Conservation (phyloP, 2,329 filamentous ascomycete species). For the Talaromyces sp. region DNA sequence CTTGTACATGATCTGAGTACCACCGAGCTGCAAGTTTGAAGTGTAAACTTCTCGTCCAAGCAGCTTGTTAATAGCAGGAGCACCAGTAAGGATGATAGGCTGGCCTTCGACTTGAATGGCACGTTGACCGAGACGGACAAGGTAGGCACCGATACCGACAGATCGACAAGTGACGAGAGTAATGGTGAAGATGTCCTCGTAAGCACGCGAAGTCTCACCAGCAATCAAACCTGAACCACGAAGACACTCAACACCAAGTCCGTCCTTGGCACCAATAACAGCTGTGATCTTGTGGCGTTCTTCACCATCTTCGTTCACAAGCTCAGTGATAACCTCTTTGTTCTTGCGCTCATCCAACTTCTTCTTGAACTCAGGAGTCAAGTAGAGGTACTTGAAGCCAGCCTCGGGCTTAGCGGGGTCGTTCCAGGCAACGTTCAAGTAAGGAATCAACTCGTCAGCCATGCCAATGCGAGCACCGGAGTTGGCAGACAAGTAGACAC, state of each 20-base stretch:
- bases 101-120: conserved; percentile 98
- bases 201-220: conserved; percentile 91
- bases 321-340: conserved; percentile 79
- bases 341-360: conserved; percentile 73
- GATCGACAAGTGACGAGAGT: conserved; percentile 97
- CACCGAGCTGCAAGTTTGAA: conserved; percentile 97
- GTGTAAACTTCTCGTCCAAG: conserved; percentile 98
- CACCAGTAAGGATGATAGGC: conserved; percentile 97
- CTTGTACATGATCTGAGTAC: conserved; percentile 99
- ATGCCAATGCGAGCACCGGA: conserved; percentile 96
- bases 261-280: conserved; percentile 87
- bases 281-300: conserved; percentile 90
- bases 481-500: conserved; percentile 97
- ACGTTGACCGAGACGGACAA: conserved; percentile 95
- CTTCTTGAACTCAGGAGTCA: conserved; percentile 79
- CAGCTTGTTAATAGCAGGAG: conserved; percentile 94
- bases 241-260: conserved; percentile 94
- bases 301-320: conserved; percentile 79
- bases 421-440: conserved; percentile 98
- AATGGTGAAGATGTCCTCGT: conserved; percentile 98
- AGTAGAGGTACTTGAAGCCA: conserved; percentile 96
- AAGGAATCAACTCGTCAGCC: conserved; percentile 91
- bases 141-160: conserved; percentile 98
- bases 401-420: conserved; percentile 71
- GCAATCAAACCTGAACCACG: conserved; percentile 97